Percentiles rank a stretch among this genome's conserved stretches.
These are phyloP conservation scores for Fusarium robinianum DNA, from an alignment of 2,329 filamentous ascomycete species.

Conservation along the genomic window DNA sequence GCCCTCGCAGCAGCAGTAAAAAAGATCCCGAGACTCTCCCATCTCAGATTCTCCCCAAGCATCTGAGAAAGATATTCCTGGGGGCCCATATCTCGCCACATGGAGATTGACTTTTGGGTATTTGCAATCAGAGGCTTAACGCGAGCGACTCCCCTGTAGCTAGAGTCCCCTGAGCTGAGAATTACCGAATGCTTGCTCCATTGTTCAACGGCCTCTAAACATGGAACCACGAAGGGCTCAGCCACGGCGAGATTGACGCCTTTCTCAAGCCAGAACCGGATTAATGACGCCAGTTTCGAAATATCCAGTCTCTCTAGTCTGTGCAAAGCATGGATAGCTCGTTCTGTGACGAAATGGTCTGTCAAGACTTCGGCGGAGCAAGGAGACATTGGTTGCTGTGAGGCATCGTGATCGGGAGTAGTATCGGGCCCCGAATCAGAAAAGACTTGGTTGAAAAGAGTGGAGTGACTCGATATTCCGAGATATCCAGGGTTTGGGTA, in stretches of 20 bases:
- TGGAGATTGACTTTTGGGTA: neutral
- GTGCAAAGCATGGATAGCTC: slow-evolving; percentile 1
- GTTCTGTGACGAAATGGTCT: slow-evolving; percentile 4
- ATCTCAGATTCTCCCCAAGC: slow-evolving; percentile 9
- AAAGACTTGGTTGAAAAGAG: slow-evolving; percentile 8
- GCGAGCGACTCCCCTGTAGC: neutral
- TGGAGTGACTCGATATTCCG: slow-evolving; percentile 9
- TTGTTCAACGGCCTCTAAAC: slow-evolving; percentile 4
- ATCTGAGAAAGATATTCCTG: slow-evolving; percentile 6
- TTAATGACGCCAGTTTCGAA: neutral
- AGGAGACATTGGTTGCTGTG: slow-evolving; percentile 1
- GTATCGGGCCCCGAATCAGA: neutral
- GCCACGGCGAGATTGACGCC: slow-evolving; percentile 9
- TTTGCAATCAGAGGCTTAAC: slow-evolving; percentile 4
- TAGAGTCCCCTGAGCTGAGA: too few species aligned
- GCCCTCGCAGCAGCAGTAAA: slow-evolving; percentile 8
- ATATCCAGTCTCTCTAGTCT: slow-evolving; percentile 4
- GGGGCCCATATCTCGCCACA: neutral
- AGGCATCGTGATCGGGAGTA: neutral
- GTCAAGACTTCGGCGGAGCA: neutral
- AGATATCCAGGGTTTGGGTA: slow-evolving; percentile 15
- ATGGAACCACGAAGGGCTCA: slow-evolving; percentile 9
- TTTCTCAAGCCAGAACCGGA: slow-evolving; percentile 4
- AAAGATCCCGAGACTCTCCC: slow-evolving; percentile 11
- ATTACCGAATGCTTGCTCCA: too few species aligned